Conservation (phyloP, 2,329 filamentous ascomycete genomes). For the Aureobasidium subglaciale region DNA sequence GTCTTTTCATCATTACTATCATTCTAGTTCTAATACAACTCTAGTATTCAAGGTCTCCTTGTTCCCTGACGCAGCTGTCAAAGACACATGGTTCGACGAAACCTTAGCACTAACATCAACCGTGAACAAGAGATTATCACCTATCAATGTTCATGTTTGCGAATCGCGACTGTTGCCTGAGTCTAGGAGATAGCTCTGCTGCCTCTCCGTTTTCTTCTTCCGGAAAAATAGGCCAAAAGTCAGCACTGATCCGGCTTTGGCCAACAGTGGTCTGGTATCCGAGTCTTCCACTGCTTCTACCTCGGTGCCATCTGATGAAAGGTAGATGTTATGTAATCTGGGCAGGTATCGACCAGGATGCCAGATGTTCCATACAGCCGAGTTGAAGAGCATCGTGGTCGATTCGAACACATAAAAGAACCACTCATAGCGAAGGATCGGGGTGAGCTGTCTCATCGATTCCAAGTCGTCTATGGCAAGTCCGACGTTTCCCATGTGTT, state of each 20-base stretch:
- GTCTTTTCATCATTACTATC: too few species aligned
- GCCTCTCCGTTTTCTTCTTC: not conserved
- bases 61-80: too few species aligned
- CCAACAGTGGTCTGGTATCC: conserved; percentile 13
- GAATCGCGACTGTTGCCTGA: not conserved
- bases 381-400: conserved; percentile 45
- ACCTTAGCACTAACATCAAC: too few species aligned
- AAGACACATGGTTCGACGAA: too few species aligned
- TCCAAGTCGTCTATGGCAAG: conserved; percentile 20
- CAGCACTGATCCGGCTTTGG: not conserved
- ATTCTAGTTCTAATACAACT: too few species aligned
- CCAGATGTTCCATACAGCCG: conserved; percentile 42
- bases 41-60: too few species aligned
- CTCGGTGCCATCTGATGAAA: conserved; percentile 47
- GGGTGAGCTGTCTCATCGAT: conserved; percentile 18
- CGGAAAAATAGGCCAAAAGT: not conserved
- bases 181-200: not conserved
- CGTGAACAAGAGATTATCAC: too few species aligned
- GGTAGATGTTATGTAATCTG: conserved; percentile 41
- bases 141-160: too few species aligned
- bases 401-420: conserved; percentile 50
- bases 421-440: conserved; percentile 38
- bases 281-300: conserved; percentile 18
- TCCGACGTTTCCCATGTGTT: conserved; percentile 35
- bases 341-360: conserved; percentile 45